A percentile compares a stretch with the other conserved stretches of the same genome.
These are phyloP conservation scores for Diplodia intermedia DNA, from an alignment of 2,329 filamentous ascomycete genomes.

Conservation along the genomic window DNA sequence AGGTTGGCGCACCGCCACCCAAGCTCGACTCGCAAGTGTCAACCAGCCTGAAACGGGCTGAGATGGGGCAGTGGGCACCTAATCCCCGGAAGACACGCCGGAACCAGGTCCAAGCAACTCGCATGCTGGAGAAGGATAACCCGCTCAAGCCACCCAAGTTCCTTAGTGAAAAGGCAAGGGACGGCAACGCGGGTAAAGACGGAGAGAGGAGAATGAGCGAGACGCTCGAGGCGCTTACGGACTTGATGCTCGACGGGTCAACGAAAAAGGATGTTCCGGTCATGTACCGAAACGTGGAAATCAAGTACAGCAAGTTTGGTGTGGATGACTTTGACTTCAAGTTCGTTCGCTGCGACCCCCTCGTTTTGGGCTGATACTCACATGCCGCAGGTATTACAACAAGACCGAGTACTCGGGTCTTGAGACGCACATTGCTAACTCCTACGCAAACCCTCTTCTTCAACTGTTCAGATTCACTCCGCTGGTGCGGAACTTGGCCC, in stretches of 20 bases:
- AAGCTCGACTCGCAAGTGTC: slow-evolving; percentile 77
- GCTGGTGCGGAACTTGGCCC: slow-evolving; percentile 81
- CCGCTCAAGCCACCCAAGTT: slow-evolving; percentile 84
- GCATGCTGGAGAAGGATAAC: slow-evolving; percentile 65
- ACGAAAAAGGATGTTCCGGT: slow-evolving; percentile 82
- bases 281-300: slow-evolving; percentile 93
- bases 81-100: slow-evolving; percentile 76
- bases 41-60: slow-evolving; percentile 70
- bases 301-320: slow-evolving; percentile 98
- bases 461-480: slow-evolving; percentile 93
- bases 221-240: slow-evolving; percentile 72
- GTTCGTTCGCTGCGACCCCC: slow-evolving; percentile 54
- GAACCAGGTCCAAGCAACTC: slow-evolving; percentile 83
- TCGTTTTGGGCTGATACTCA: not conserved
- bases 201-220: slow-evolving; percentile 52
- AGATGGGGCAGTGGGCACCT: slow-evolving; percentile 79
- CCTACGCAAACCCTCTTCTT: slow-evolving; percentile 90
- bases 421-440: slow-evolving; percentile 96
- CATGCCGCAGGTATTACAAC: slow-evolving; percentile 78
- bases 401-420: slow-evolving; percentile 89
- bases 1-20: slow-evolving; percentile 81
- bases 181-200: slow-evolving; percentile 35
- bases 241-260: slow-evolving; percentile 71
- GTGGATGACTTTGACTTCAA: slow-evolving; percentile 99
- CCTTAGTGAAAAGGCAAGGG: slow-evolving; percentile 85